phyloP scores from a whole-genome alignment of 140 eudicot species.

The Oenanthe javanica region DNA sequence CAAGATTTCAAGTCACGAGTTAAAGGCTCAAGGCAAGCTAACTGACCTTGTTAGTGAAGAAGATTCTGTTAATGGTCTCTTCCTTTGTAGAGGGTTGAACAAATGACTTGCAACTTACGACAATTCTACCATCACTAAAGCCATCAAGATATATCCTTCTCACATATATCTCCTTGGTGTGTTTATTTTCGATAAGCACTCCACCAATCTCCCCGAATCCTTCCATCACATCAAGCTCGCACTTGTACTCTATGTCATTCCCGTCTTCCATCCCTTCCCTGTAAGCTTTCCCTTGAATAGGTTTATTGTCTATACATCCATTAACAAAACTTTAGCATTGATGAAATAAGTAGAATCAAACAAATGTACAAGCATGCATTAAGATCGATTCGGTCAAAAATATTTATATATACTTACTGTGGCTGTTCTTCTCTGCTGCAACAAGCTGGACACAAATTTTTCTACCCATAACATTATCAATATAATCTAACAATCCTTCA shows the following conservation, averaged over 20 bases:
- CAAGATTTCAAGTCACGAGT: neutral
- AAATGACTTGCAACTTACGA: constrained; percentile 48
- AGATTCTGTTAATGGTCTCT: constrained; percentile 27
- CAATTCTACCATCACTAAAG: constrained; percentile 9
- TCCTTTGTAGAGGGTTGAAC: constrained; percentile 38
- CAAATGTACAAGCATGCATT: too few species aligned
- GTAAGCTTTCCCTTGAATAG: neutral
- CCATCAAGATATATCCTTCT: constrained; percentile 30
- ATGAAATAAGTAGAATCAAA: too few species aligned
- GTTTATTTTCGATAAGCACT: constrained; percentile 35
- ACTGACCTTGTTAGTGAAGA: constrained; percentile 48
- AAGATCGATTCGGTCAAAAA: too few species aligned
- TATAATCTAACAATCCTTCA: neutral
- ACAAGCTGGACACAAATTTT: neutral
- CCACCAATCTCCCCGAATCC: constrained; percentile 30
- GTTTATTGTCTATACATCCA: neutral
- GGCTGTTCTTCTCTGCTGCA: neutral
- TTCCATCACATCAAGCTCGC: neutral
- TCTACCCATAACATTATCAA: neutral
- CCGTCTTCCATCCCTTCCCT: constrained; percentile 1
- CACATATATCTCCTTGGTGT: constrained; percentile 38
- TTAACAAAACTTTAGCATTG: neutral
- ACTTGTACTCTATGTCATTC: constrained; percentile 19
- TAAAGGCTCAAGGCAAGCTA: neutral
- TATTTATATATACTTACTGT: neutral